Evolutionary conservation across 805 yeast species (phyloP).

Genomic region (Pichia manshurica): DNA sequence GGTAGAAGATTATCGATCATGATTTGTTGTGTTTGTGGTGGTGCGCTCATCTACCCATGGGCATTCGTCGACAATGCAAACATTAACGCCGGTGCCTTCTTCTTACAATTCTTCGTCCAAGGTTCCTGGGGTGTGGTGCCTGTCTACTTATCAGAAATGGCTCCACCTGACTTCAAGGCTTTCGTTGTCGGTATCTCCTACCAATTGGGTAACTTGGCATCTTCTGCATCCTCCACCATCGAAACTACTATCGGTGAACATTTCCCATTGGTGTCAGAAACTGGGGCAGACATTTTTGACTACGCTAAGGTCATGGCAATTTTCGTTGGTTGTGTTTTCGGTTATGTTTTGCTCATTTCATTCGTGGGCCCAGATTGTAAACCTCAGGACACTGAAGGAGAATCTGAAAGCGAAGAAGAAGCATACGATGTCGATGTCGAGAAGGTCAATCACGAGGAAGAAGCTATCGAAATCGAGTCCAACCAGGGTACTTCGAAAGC

Average conservation of each 20-base stretch:
- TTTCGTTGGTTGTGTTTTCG: slow-evolving; percentile 59
- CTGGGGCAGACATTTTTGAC: slow-evolving; percentile 35
- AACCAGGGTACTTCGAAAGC: slow-evolving; percentile 10
- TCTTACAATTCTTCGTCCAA: slow-evolving; percentile 58
- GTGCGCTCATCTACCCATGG: slow-evolving; percentile 61
- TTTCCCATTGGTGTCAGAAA: slow-evolving; percentile 37
- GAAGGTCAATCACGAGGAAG: slow-evolving; percentile 16
- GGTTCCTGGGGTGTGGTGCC: slow-evolving; percentile 70
- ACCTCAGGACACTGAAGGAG: slow-evolving; percentile 18
- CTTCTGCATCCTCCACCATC: slow-evolving; percentile 65
- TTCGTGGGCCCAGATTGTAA: slow-evolving; percentile 58
- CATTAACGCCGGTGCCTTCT: slow-evolving; percentile 55
- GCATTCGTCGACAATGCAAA: slow-evolving; percentile 43
- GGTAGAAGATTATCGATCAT: slow-evolving; percentile 54
- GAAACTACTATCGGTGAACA: slow-evolving; percentile 56
- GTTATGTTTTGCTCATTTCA: slow-evolving; percentile 42
- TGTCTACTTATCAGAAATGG: slow-evolving; percentile 53
- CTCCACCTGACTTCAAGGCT: slow-evolving; percentile 58
- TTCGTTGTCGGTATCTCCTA: slow-evolving; percentile 59
- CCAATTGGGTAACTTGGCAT: slow-evolving; percentile 63
- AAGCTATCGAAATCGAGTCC: slow-evolving; percentile 8
- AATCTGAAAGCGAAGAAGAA: slow-evolving; percentile 19
- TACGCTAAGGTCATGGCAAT: slow-evolving; percentile 62
- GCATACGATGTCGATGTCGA: slow-evolving; percentile 17
- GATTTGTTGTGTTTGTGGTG: slow-evolving; percentile 49